Percentiles rank a stretch among this genome's conserved stretches.
Conservation (phyloP, 139 green algal genomes). For the Chlamydomonas sp. region DNA sequence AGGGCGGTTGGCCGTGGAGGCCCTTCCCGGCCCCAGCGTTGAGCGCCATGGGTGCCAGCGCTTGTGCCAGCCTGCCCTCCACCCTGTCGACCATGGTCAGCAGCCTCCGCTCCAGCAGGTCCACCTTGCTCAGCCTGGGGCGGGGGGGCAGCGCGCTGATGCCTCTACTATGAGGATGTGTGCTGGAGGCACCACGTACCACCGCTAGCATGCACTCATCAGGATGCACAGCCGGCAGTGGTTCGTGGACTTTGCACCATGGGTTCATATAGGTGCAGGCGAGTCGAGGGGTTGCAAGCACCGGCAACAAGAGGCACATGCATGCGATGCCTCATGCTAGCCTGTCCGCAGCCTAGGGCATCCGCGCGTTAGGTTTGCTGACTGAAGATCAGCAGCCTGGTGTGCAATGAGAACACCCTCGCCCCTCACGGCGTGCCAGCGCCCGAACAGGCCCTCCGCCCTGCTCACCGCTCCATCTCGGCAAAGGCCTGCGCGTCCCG, state of each 20-base stretch:
- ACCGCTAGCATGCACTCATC: too few relatives aligned
- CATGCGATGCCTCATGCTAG: background rate
- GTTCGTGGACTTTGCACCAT: too few relatives aligned
- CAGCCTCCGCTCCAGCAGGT: constrained; percentile 29
- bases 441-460: background rate
- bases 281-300: background rate
- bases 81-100: constrained; percentile 6
- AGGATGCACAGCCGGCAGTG: too few relatives aligned
- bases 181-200: too few relatives aligned
- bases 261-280: background rate
- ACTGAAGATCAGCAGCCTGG: too few relatives aligned
- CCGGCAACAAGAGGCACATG: background rate
- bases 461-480: constrained; percentile 4
- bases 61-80: constrained; percentile 4
- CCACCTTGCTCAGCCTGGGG: constrained; percentile 34
- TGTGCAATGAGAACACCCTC: too few relatives aligned
- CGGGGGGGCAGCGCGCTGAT: too few relatives aligned
- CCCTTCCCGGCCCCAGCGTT: background rate
- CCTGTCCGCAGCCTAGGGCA: background rate
- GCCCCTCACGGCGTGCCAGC: background rate
- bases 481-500: constrained; percentile 8
- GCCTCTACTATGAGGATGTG: too few relatives aligned
- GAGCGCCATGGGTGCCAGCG: background rate
- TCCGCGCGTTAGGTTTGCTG: too few relatives aligned
- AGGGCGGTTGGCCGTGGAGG: too few relatives aligned